Evolutionary conservation across 257 asterid species (phyloP).

Genomic region (Ligustrum vulgare): DNA sequence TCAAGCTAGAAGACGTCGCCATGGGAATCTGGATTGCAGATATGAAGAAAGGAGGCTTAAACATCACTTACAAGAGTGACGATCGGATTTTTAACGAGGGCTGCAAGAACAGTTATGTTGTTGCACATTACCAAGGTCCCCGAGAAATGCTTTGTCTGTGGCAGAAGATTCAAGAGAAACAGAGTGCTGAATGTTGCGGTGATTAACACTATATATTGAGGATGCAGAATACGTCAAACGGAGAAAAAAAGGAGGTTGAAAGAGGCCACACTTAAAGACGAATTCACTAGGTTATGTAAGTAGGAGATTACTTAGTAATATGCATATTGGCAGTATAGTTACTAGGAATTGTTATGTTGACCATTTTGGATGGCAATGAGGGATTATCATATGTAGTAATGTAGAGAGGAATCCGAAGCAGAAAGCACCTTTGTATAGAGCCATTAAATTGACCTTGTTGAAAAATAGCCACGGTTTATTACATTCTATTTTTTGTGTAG

Average conservation of each 20-base stretch:
- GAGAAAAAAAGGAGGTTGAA: not conserved
- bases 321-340: constrained; percentile 19
- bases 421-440: not conserved
- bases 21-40: constrained; percentile 97
- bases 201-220: constrained; percentile 32
- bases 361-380: constrained; percentile 22
- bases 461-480: not conserved
- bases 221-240: not conserved
- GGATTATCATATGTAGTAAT: constrained; percentile 30
- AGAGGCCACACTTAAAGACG: not conserved
- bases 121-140: constrained; percentile 94
- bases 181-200: constrained; percentile 71
- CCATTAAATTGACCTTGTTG: not conserved
- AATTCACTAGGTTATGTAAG: constrained; percentile 22
- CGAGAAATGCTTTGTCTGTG: constrained; percentile 88
- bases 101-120: constrained; percentile 75
- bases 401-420: constrained; percentile 14
- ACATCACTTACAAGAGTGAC: constrained; percentile 71
- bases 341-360: constrained; percentile 1
- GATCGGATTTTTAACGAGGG: constrained; percentile 77
- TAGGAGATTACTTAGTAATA: constrained; percentile 17
- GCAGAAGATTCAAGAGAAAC: constrained; percentile 84
- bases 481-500: constrained; percentile 20
- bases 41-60: constrained; percentile 65
- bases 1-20: constrained; percentile 95